Conservation (phyloP, 257 asterid species). For the Forsythia viridissima region DNA sequence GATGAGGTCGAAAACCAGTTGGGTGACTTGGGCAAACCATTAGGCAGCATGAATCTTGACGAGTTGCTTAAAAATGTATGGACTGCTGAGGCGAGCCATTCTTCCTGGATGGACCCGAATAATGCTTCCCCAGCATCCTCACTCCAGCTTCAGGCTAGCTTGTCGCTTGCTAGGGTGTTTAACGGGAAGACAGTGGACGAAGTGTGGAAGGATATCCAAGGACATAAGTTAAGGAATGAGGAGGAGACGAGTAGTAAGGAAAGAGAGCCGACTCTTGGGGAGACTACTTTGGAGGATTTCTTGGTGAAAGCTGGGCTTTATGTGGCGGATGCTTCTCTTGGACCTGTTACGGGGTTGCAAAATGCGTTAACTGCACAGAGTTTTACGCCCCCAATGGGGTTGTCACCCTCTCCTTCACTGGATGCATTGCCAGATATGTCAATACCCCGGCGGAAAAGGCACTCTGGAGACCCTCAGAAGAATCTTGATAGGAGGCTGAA, state of each 20-base stretch:
- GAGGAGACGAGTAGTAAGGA: slow-evolving; percentile 32
- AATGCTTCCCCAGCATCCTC: slow-evolving; percentile 49
- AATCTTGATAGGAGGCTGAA: slow-evolving; percentile 71
- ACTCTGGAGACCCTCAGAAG: slow-evolving; percentile 51
- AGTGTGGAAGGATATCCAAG: slow-evolving; percentile 72
- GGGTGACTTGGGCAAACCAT: slow-evolving; percentile 56
- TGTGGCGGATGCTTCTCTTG: slow-evolving; percentile 49
- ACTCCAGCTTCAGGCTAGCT: slow-evolving; percentile 62
- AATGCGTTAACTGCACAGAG: slow-evolving; percentile 43
- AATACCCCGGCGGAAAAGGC: slow-evolving; percentile 54
- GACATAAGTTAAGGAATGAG: slow-evolving; percentile 40
- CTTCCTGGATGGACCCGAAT: slow-evolving; percentile 27
- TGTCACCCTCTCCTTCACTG: slow-evolving; percentile 61
- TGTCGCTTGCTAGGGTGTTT: slow-evolving; percentile 58
- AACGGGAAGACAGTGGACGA: slow-evolving; percentile 62
- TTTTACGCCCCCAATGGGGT: slow-evolving; percentile 41
- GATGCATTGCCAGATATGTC: slow-evolving; percentile 62
- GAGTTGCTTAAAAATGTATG: slow-evolving; percentile 65
- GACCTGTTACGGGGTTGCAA: slow-evolving; percentile 60
- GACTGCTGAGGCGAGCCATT: slow-evolving; percentile 44
- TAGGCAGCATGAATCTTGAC: slow-evolving; percentile 70
- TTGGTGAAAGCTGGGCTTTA: slow-evolving; percentile 72
- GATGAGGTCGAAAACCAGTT: slow-evolving; percentile 58
- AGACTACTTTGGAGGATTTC: slow-evolving; percentile 77
- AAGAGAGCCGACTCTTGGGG: slow-evolving; percentile 57